These are phyloP conservation scores for Metschnikowia vanudenii DNA, from an alignment of 805 yeast genomes.

Conservation along the genomic window DNA sequence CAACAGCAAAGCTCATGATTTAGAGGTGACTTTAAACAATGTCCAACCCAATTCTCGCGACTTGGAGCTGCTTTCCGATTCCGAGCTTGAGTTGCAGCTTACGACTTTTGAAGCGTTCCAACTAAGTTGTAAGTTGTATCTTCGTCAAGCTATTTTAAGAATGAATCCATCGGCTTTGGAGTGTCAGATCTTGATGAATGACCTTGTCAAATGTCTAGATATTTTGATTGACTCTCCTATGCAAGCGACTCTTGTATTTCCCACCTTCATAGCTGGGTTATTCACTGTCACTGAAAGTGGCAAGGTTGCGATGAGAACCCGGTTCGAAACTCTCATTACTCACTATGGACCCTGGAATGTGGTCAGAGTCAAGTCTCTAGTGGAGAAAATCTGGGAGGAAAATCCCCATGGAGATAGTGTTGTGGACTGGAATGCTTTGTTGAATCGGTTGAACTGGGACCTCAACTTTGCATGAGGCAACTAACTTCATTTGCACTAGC, in stretches of 20 bases:
- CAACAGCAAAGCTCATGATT: slow-evolving; percentile 29
- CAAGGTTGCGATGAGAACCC: slow-evolving; percentile 47
- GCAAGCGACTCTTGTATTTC: slow-evolving; percentile 72
- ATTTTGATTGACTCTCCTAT: slow-evolving; percentile 62
- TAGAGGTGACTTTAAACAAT: slow-evolving; percentile 50
- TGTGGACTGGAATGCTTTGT: slow-evolving; percentile 72
- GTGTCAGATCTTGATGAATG: slow-evolving; percentile 55
- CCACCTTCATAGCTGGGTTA: slow-evolving; percentile 75
- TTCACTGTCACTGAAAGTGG: slow-evolving; percentile 56
- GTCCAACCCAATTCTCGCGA: slow-evolving; percentile 54
- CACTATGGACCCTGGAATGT: slow-evolving; percentile 70
- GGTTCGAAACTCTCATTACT: slow-evolving; percentile 55
- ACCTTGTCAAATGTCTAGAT: slow-evolving; percentile 56
- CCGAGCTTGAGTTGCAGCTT: slow-evolving; percentile 63
- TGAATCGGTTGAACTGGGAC: slow-evolving; percentile 72
- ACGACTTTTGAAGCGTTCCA: slow-evolving; percentile 72
- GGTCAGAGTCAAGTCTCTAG: slow-evolving; percentile 42
- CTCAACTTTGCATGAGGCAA: slow-evolving; percentile 60
- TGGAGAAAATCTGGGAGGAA: slow-evolving; percentile 48
- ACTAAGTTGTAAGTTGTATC: slow-evolving; percentile 62
- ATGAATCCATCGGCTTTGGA: slow-evolving; percentile 62
- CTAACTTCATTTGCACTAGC: not conserved
- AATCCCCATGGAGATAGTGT: slow-evolving; percentile 54
- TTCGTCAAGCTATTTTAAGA: slow-evolving; percentile 62
- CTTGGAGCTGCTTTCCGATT: slow-evolving; percentile 36